Evolutionary conservation across 805 yeast species (phyloP).

Genomic region (Candida orba): DNA sequence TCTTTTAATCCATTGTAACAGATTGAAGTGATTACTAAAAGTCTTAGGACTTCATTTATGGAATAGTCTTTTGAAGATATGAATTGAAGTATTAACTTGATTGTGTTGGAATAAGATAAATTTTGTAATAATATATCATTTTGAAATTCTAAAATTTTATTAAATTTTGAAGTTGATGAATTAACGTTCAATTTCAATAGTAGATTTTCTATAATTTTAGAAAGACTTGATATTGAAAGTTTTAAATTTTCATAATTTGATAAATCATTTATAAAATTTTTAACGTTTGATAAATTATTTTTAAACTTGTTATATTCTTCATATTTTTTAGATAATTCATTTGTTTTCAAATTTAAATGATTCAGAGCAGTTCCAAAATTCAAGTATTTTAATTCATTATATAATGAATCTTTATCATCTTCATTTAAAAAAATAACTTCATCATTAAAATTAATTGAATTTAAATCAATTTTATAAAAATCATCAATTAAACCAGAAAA

Average conservation of each 20-base stretch:
- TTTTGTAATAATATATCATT: conserved; percentile 61
- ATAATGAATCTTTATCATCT: conserved; percentile 32
- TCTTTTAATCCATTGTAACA: conserved; percentile 64
- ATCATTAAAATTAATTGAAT: conserved; percentile 25
- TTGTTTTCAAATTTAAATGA: conserved; percentile 63
- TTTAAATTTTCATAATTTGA: conserved; percentile 63
- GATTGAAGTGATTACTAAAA: conserved; percentile 51
- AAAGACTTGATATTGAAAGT: conserved; percentile 62
- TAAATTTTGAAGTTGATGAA: conserved; percentile 6
- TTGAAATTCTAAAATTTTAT: conserved; percentile 42
- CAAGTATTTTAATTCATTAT: conserved; percentile 45
- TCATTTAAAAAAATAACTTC: conserved; percentile 17
- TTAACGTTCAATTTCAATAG: conserved; percentile 34
- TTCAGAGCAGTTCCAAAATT: conserved; percentile 81
- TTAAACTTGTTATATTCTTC: conserved; percentile 44
- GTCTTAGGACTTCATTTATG: conserved; percentile 39
- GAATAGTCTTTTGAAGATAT: conserved; percentile 35
- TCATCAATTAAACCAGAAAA: conserved; percentile 83
- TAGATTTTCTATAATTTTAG: conserved; percentile 62
- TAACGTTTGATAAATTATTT: conserved; percentile 38
- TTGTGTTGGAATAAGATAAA: conserved; percentile 30
- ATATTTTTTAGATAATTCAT: conserved; percentile 58
- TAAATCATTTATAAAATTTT: conserved; percentile 62
- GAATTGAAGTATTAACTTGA: conserved; percentile 39
- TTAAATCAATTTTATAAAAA: conserved; percentile 42